Conservation (phyloP, 1,139 yeast genomes). For the Pichia sp. region DNA sequence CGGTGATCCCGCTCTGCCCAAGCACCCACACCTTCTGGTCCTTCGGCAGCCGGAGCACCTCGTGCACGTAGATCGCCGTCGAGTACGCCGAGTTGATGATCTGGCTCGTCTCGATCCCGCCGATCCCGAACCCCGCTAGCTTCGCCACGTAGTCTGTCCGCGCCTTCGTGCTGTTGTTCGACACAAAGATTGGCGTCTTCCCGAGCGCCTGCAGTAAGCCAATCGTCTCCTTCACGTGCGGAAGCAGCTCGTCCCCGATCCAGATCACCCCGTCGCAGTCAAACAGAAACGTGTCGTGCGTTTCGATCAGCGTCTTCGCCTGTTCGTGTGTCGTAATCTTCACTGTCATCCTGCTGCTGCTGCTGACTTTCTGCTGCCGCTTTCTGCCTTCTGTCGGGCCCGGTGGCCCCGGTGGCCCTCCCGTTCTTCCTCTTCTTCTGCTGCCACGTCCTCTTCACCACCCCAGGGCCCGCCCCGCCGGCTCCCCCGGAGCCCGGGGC, state of each 20-base stretch:
- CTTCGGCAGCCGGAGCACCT: slow-evolving; percentile 63
- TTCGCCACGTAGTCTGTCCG: slow-evolving; percentile 71
- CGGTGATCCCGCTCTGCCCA: slow-evolving; percentile 78
- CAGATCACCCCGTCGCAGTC: slow-evolving; percentile 96
- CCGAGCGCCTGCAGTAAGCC: slow-evolving; percentile 46
- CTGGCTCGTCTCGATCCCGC: slow-evolving; percentile 55
- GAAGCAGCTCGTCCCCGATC: slow-evolving; percentile 73
- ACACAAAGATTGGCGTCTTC: slow-evolving; percentile 80
- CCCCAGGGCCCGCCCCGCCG: not conserved
- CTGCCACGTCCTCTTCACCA: not conserved
- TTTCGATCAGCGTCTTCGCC: slow-evolving; percentile 51
- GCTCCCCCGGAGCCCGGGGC: not conserved
- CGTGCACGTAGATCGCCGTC: slow-evolving; percentile 77
- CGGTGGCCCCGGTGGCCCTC: too few species aligned
- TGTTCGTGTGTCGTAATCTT: slow-evolving; percentile 46
- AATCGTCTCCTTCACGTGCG: slow-evolving; percentile 66
- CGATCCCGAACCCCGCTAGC: slow-evolving; percentile 69
- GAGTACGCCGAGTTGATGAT: slow-evolving; percentile 92
- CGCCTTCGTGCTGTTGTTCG: slow-evolving; percentile 92
- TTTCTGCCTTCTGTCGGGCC: not conserved
- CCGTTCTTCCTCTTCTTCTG: not conserved
- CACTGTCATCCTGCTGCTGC: slow-evolving; percentile 21
- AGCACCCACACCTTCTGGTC: slow-evolving; percentile 76
- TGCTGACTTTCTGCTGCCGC: too few species aligned
- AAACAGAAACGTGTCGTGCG: slow-evolving; percentile 77